Conservation (phyloP, 208 protist genomes). For the Trypanosoma platydactyli region DNA sequence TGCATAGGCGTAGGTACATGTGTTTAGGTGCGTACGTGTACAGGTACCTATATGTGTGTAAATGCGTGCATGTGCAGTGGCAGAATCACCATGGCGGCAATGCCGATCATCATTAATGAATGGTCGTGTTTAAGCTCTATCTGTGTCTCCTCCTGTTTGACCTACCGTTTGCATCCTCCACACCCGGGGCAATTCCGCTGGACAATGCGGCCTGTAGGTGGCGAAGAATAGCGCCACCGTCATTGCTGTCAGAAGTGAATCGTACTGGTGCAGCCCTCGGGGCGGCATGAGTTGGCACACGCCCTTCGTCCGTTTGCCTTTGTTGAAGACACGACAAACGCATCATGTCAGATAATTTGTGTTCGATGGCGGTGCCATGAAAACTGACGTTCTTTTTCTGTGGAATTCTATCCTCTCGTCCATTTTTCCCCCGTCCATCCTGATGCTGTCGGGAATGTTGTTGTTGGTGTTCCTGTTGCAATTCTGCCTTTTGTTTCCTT, state of each 20-base stretch:
- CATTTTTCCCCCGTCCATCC: slow-evolving; percentile 6
- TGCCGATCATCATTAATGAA: neutral
- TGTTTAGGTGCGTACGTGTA: too few relatives aligned
- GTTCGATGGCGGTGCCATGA: neutral
- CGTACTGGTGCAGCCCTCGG: slow-evolving; percentile 10
- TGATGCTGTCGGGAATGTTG: slow-evolving; percentile 5
- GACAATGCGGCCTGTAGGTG: slow-evolving; percentile 25
- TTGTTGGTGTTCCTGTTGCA: slow-evolving; percentile 6
- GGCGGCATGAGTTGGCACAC: neutral
- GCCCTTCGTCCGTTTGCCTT: neutral
- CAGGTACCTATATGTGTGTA: too few relatives aligned
- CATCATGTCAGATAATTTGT: neutral
- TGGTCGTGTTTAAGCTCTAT: neutral
- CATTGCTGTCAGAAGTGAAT: slow-evolving; percentile 21
- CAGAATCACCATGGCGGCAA: neutral
- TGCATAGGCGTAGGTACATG: too few relatives aligned
- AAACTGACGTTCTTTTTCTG: neutral
- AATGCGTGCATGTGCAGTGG: neutral
- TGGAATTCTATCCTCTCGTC: neutral
- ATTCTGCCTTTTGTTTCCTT: slow-evolving; percentile 1
- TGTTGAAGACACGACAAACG: neutral
- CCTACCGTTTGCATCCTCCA: neutral
- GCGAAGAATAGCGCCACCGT: slow-evolving; percentile 31
- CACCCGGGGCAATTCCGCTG: neutral
- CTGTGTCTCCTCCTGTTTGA: slow-evolving; percentile 15